phyloP scores from a whole-genome alignment of 257 asterid species.

The Petunia secreta region DNA sequence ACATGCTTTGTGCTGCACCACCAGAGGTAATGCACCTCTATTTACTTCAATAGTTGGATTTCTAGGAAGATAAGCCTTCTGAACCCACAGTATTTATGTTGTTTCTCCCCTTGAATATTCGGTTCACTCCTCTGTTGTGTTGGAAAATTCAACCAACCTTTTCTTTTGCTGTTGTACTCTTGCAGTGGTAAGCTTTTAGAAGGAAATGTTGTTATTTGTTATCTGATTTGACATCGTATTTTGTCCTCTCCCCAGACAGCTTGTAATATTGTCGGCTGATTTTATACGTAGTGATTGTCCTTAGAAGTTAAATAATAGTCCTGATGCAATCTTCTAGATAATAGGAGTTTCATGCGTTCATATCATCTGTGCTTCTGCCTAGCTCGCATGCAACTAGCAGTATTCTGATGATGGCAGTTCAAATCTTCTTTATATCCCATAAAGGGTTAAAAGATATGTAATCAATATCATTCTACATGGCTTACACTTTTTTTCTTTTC shows the following conservation, averaged over 20 bases:
- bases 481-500: neutral
- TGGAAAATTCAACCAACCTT: neutral
- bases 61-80: neutral
- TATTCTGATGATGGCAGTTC: slow-evolving; percentile 18
- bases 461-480: neutral
- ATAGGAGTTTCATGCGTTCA: neutral
- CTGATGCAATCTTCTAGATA: slow-evolving; percentile 15
- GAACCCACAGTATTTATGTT: neutral
- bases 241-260: slow-evolving; percentile 8
- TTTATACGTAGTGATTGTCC: slow-evolving; percentile 15
- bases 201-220: neutral
- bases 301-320: neutral
- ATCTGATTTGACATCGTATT: neutral
- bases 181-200: neutral
- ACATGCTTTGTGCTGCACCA: slow-evolving; percentile 99
- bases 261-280: slow-evolving; percentile 16
- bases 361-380: slow-evolving; percentile 5
- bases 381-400: neutral
- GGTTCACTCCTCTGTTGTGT: neutral
- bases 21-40: slow-evolving; percentile 59
- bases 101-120: neutral
- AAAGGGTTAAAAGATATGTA: slow-evolving; percentile 21
- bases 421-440: slow-evolving; percentile 6
- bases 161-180: neutral
- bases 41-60: slow-evolving; percentile 20